Conservation (phyloP, 768 basidiomycete genomes). For the Tricholoma sp. region DNA sequence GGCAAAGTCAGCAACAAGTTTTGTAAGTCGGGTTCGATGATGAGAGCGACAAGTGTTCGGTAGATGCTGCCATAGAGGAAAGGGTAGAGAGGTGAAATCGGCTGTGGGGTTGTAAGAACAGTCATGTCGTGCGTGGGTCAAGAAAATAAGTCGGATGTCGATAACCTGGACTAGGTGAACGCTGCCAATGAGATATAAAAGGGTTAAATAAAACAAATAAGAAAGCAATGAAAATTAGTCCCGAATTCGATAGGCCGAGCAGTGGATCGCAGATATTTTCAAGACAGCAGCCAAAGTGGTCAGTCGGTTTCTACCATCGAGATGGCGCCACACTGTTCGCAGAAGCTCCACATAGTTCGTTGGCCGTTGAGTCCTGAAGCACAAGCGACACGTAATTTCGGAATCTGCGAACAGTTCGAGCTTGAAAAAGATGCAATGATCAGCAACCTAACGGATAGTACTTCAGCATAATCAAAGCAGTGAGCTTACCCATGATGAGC, state of each 20-base stretch:
- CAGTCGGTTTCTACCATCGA: constrained; percentile 81
- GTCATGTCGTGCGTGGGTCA: constrained; percentile 2
- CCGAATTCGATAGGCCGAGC: not conserved
- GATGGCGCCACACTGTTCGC: constrained; percentile 85
- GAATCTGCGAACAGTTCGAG: constrained; percentile 71
- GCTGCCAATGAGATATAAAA: constrained; percentile 1
- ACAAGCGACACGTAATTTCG: constrained; percentile 78
- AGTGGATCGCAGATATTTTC: not conserved
- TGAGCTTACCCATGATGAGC: constrained; percentile 66
- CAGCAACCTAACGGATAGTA: not conserved
- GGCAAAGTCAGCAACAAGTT: not conserved
- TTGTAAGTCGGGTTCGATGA: constrained; percentile 3
- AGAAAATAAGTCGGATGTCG: not conserved
- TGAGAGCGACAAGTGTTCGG: constrained; percentile 1
- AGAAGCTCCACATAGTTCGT: constrained; percentile 84
- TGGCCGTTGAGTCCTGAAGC: constrained; percentile 64
- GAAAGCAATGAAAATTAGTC: constrained; percentile 11
- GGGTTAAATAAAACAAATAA: constrained; percentile 9
- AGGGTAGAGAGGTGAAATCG: constrained; percentile 17
- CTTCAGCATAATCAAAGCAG: not conserved
- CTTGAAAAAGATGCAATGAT: constrained; percentile 26
- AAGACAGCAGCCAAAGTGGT: constrained; percentile 6
- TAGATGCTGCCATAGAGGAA: constrained; percentile 19
- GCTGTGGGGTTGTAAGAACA: constrained; percentile 9
- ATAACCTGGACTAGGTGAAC: not conserved